A percentile compares a stretch with the other conserved stretches of the same genome.
Evolutionary conservation across 2,329 filamentous ascomycete genomes (phyloP).

Genomic region (Pseudocercospora musae): DNA sequence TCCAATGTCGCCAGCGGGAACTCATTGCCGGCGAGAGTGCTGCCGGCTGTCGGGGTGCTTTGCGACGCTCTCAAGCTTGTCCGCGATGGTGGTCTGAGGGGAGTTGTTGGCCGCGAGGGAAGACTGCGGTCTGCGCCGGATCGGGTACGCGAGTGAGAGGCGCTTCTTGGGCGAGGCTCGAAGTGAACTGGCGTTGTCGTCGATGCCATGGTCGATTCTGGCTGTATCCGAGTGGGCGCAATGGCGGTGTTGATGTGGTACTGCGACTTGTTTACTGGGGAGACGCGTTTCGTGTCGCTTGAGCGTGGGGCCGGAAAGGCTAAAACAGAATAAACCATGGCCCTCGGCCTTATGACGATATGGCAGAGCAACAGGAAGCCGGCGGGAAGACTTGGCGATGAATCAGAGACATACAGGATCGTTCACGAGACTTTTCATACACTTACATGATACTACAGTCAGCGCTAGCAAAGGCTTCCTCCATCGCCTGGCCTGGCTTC

Average conservation of each 20-base stretch:
- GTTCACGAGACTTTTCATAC: background rate
- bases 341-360: background rate
- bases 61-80: constrained; percentile 77
- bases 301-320: background rate
- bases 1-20: constrained; percentile 80
- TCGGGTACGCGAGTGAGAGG: constrained; percentile 47
- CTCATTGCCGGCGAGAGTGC: constrained; percentile 46
- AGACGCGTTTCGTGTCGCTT: background rate
- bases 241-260: background rate
- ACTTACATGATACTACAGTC: background rate
- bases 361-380: background rate
- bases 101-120: constrained; percentile 79
- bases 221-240: background rate
- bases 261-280: background rate
- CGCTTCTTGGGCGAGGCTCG: constrained; percentile 10
- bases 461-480: background rate
- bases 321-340: background rate
- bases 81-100: constrained; percentile 83
- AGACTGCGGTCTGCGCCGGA: constrained; percentile 35
- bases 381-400: background rate
- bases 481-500: background rate
- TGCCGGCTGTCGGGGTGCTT: constrained; percentile 42
- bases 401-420: background rate
- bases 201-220: constrained; percentile 15
- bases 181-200: background rate